Evolutionary conservation across 1,284 basidiomycete species (phyloP), one percentile per base, ranked within the genome.

Genomic region (Ganoderma multipileum): DNA sequence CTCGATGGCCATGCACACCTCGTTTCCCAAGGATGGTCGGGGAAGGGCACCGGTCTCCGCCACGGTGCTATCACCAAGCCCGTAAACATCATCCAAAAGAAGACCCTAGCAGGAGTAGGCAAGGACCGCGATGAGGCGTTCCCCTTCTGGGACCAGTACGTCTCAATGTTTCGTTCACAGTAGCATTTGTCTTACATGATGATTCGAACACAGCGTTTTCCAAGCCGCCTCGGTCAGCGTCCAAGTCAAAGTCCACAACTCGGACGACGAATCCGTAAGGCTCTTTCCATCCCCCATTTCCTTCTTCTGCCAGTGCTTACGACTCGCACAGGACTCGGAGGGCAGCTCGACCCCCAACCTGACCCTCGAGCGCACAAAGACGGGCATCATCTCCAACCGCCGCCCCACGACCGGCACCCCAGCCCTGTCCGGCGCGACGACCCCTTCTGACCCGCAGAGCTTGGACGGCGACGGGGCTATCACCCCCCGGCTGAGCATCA

Each of bases 71-170:
- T 93, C 57, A 80, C 83, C 26, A 86, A 89, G 23, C 96, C 95
- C 2, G 82, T 98, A 59, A 85, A 91, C 1, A 88, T 96, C 47
- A 86, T 91, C 1, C 92, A 94, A 79, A 97, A 97, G 85, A 94
- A 92, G 83, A 93, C 86, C 5, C 83, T 97, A 26, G 82, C 88
- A 20, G 96, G 96, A 1, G 81, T 98, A 65, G 96, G 96, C 65
- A 95, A 95, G 79, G 95, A 97, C 79, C 86, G 95, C 71, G 95
- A 97, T 77, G 95, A 96, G 74, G 94, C 94, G 0, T 95, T 96
- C 77, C 94, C 95, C 60, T 98, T 97, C 87, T 98, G 95, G 95
- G 95, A 98, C 79, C 94, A 96, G 95, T 96, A 75, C 79, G 92
- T 87, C 41, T 30, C 55, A 58, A 20, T 11, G 1, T 20, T 3